Evolutionary conservation across 1,284 basidiomycete genomes (phyloP).

Genomic region (Ustilago tritici): DNA sequence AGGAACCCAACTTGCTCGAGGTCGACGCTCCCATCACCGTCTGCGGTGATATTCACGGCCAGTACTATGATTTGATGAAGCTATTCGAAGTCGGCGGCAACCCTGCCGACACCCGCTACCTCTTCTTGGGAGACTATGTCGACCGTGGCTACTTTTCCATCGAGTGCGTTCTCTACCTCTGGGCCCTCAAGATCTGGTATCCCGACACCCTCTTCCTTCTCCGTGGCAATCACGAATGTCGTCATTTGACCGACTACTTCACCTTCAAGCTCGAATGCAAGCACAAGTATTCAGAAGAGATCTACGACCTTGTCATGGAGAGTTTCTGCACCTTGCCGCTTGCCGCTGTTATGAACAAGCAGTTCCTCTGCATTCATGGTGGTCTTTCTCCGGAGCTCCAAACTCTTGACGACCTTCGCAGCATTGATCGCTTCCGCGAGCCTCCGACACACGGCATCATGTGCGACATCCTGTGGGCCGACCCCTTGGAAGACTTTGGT

Average conservation of each 20-base stretch:
- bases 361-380: constrained; percentile 94
- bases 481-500: constrained; percentile 93
- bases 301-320: constrained; percentile 73
- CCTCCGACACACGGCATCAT: constrained; percentile 93
- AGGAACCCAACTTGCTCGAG: constrained; percentile 88
- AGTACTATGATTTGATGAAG: constrained; percentile 70
- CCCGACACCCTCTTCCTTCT: constrained; percentile 68
- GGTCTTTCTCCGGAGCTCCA: constrained; percentile 90
- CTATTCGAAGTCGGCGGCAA: constrained; percentile 69
- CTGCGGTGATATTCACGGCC: constrained; percentile 69
- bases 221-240: constrained; percentile 70
- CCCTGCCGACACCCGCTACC: constrained; percentile 68
- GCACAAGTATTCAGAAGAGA: constrained; percentile 69
- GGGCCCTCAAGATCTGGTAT: constrained; percentile 69
- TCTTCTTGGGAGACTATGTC: constrained; percentile 69
- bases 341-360: constrained; percentile 96
- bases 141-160: constrained; percentile 69
- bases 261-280: constrained; percentile 70
- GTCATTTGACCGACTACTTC: constrained; percentile 69
- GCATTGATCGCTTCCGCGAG: constrained; percentile 94
- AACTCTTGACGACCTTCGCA: constrained; percentile 87
- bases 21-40: constrained; percentile 91
- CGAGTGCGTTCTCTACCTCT: constrained; percentile 69
- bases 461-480: constrained; percentile 95
- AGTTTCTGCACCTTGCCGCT: constrained; percentile 91